Evolutionary conservation across 345 rosid genomes (phyloP).

Genomic region (Citrus australasica): DNA sequence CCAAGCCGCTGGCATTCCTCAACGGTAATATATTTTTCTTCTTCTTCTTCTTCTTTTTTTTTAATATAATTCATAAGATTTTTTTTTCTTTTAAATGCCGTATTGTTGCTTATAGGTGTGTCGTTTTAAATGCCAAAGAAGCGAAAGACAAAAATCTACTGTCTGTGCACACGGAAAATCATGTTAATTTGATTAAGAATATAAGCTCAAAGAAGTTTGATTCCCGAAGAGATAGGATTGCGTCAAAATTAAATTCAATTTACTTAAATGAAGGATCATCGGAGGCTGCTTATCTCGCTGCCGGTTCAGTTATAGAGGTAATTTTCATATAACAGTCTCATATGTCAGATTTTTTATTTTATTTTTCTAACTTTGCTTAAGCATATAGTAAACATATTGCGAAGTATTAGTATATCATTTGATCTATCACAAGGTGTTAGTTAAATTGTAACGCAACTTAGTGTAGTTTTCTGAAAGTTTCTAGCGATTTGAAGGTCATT

Average conservation of each 20-base stretch:
- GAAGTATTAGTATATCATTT: neutral
- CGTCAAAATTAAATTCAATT: slow-evolving; percentile 66
- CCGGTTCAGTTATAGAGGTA: slow-evolving; percentile 89
- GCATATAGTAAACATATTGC: neutral
- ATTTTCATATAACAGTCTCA: neutral
- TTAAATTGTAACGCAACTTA: neutral
- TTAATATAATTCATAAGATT: neutral
- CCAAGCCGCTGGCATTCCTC: slow-evolving; percentile 50
- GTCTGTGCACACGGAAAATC: slow-evolving; percentile 59
- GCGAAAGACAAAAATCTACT: slow-evolving; percentile 58
- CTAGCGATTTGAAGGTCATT: neutral
- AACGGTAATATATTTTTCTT: slow-evolving; percentile 32
- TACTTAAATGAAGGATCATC: slow-evolving; percentile 84
- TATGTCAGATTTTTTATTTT: neutral
- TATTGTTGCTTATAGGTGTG: slow-evolving; percentile 53
- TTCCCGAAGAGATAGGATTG: slow-evolving; percentile 44
- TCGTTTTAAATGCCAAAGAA: slow-evolving; percentile 58
- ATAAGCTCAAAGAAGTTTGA: slow-evolving; percentile 61
- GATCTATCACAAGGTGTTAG: neutral
- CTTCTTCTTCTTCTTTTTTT: neutral
- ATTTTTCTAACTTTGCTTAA: neutral
- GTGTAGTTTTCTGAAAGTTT: neutral
- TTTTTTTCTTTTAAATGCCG: neutral
- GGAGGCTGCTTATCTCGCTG: slow-evolving; percentile 82
- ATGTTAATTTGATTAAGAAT: slow-evolving; percentile 58